A percentile compares a stretch with the other conserved stretches of the same genome.
Evolutionary conservation across 306 rosid species (phyloP).

Genomic region (Pyrus communis): DNA sequence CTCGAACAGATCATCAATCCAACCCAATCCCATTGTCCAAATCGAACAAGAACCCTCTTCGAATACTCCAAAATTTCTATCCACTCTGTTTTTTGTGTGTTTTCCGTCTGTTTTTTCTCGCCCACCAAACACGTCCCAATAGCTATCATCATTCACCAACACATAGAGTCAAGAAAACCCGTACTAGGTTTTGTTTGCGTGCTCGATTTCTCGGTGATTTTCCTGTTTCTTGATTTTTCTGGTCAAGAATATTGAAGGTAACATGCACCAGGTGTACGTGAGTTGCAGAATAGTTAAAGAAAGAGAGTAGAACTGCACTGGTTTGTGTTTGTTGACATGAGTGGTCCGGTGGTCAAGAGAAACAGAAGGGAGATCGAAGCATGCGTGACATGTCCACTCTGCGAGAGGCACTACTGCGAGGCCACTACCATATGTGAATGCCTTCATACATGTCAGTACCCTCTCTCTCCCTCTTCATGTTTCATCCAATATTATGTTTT

Average conservation of each 20-base stretch:
- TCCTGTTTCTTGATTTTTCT: neutral
- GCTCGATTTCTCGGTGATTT: neutral
- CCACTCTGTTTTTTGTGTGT: neutral
- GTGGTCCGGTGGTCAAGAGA: constrained; percentile 34
- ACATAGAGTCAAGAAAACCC: neutral
- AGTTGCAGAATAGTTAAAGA: neutral
- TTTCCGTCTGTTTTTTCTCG: neutral
- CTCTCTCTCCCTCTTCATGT: neutral
- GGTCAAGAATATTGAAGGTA: neutral
- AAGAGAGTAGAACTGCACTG: neutral
- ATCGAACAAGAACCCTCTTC: constrained; percentile 33
- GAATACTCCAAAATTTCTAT: constrained; percentile 23
- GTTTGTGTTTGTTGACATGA: constrained; percentile 9
- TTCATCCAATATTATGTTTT: neutral
- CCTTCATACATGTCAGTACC: constrained; percentile 79
- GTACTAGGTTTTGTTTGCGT: neutral
- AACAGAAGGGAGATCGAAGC: constrained; percentile 44
- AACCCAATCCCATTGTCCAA: constrained; percentile 23
- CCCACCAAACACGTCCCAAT: constrained; percentile 3
- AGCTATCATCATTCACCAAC: neutral
- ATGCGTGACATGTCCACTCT: constrained; percentile 83
- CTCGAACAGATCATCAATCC: constrained; percentile 23
- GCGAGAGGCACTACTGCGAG: constrained; percentile 49
- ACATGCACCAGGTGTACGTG: constrained; percentile 56
- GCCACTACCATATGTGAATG: constrained; percentile 93